Conservation (phyloP, 352 stramenopile genomes). For the Globisporangium uncinulatum region DNA sequence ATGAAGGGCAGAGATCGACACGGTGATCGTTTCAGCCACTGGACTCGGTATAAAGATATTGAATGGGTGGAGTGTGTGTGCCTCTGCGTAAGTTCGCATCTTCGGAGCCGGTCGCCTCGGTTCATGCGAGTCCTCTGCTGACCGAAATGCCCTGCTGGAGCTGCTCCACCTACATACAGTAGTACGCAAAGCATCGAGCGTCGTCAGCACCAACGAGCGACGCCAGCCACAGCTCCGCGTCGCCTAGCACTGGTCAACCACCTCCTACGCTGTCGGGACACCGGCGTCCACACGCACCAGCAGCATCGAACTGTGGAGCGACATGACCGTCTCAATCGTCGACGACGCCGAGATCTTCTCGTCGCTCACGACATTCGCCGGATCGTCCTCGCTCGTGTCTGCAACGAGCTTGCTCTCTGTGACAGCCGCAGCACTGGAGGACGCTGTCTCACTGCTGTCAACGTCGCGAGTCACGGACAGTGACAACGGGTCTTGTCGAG, state of each 20-base stretch:
- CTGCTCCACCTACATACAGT: slow-evolving; percentile 31
- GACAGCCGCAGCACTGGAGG: slow-evolving; percentile 5
- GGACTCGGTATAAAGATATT: slow-evolving; percentile 2
- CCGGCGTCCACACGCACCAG: slow-evolving; percentile 31
- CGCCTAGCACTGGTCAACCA: not conserved
- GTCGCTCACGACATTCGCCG: slow-evolving; percentile 28
- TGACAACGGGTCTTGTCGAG: not conserved
- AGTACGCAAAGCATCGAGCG: not conserved
- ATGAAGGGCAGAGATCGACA: no score
- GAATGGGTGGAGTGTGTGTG: not conserved
- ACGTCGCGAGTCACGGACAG: no score
- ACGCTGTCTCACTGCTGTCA: slow-evolving; percentile 6
- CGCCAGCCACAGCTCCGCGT: no score
- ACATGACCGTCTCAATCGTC: slow-evolving; percentile 73
- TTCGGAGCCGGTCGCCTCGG: no score
- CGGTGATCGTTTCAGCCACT: no score
- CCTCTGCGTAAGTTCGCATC: no score
- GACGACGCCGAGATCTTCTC: slow-evolving; percentile 58
- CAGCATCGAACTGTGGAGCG: slow-evolving; percentile 59
- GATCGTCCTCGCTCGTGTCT: slow-evolving; percentile 25
- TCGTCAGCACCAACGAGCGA: not conserved
- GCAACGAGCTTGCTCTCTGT: slow-evolving; percentile 12
- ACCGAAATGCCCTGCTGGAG: slow-evolving; percentile 53
- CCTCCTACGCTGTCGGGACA: not conserved
- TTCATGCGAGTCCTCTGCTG: slow-evolving; percentile 19